Base-by-base conservation (phyloP, 306 rosid genomes). In the Quercus robur region DNA sequence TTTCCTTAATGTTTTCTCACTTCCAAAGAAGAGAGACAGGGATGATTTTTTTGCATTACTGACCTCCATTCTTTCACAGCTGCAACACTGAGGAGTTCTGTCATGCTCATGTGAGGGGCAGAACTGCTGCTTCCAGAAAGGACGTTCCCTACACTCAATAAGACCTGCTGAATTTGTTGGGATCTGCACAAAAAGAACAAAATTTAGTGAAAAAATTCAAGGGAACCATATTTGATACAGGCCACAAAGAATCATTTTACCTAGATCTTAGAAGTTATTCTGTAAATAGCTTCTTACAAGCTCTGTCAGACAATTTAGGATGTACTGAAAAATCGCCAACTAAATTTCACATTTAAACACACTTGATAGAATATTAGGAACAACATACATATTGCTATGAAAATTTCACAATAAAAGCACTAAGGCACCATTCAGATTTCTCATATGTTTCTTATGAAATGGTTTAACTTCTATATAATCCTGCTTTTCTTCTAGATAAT, bases 21-120 rank as follows among this genome's bases (percentile, higher is more conserved):
- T 58, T 69, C 25, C 23, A 49, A 54, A 54, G 75, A 52, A 19
- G 33, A 77, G 74, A 55, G 70, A 77, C 78, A 49, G 68, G 7
- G 61, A 49, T 70, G 14, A 26, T n/a, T 11, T 61, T 61, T 44
- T 44, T 46, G 55, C 54, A 7, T 54, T 81, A 85, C 94, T 79
- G 66, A 96, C 99, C 97, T 96, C 97, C 99, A 96, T 93, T 93
- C 97, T 90, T 87, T 96, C 97, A 82, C 99, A 96, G 85, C 99
- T 96, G 89, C 99, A 96, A 80, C 99, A 96, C 70, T 93, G 91
- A 79, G 97, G 97, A 78, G 99, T 96, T 35, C 93, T 90, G 74
- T 96, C 98, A 3, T 87, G 91, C 76, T 96, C 99, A 66, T 96
- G 99, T 31, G 97, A 89, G 67, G 99, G 99, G 71, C 99, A 96